phyloP scores from a whole-genome alignment of 768 basidiomycete genomes.

The Lentinula aciculospora region DNA sequence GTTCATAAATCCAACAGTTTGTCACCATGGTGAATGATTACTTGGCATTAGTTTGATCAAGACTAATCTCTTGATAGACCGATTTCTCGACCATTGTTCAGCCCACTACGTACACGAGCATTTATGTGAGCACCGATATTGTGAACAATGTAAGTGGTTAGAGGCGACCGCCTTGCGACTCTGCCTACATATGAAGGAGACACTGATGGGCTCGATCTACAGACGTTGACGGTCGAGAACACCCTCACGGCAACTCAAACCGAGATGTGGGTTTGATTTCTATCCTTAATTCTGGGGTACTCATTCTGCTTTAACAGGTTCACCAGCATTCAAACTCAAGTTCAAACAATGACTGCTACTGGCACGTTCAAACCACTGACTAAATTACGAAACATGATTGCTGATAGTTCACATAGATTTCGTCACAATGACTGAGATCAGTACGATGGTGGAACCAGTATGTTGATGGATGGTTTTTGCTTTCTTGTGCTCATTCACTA shows the following conservation, averaged over 20 bases:
- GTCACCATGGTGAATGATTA: constrained; percentile 31
- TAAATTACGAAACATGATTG: too few species aligned
- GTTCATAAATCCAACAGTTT: constrained; percentile 28
- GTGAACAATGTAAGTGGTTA: constrained; percentile 50
- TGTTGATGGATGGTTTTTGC: constrained; percentile 10
- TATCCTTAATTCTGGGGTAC: constrained; percentile 28
- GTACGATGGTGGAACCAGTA: constrained; percentile 26
- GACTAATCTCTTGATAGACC: constrained; percentile 19
- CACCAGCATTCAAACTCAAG: constrained; percentile 52
- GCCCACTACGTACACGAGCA: constrained; percentile 52
- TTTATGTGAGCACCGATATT: constrained; percentile 48
- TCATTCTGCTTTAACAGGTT: constrained; percentile 27
- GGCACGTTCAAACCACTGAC: constrained; percentile 15
- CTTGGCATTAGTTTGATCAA: too few species aligned
- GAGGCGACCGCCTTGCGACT: too few species aligned
- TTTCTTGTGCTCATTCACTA: constrained; percentile 35
- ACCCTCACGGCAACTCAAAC: constrained; percentile 45
- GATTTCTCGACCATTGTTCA: constrained; percentile 43
- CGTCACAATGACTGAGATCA: constrained; percentile 46
- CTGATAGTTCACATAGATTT: constrained; percentile 22
- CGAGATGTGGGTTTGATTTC: constrained; percentile 29
- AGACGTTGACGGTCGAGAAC: constrained; percentile 36
- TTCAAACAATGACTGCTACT: constrained; percentile 48
- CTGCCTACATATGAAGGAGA: not conserved
- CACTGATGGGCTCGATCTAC: constrained; percentile 3